phyloP scores from a whole-genome alignment of 2,329 filamentous ascomycete species.

The Fusarium sp. region DNA sequence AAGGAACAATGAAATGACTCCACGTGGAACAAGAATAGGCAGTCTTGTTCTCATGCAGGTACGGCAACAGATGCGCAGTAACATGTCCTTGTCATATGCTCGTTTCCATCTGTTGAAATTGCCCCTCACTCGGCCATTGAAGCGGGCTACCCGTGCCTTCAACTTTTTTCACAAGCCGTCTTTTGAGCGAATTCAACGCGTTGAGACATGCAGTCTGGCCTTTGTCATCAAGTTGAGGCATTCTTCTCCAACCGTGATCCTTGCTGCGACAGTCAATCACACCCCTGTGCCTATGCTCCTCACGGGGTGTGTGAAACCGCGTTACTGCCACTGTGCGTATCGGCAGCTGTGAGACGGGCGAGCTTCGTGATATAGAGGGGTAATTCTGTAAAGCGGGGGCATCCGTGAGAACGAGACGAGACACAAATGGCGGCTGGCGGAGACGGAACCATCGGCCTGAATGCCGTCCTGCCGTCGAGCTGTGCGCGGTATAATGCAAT shows the following conservation, averaged over 20 bases:
- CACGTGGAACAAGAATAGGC: constrained; percentile 36
- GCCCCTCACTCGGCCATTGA: not conserved
- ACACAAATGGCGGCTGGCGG: constrained; percentile 31
- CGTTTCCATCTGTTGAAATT: constrained; percentile 2
- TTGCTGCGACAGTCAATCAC: constrained; percentile 17
- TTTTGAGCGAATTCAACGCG: constrained; percentile 9
- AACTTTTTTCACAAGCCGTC: constrained; percentile 9
- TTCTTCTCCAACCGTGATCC: constrained; percentile 19
- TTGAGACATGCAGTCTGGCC: constrained; percentile 24
- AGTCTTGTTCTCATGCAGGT: constrained; percentile 40
- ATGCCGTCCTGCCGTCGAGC: constrained; percentile 19
- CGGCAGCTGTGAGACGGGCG: constrained; percentile 16
- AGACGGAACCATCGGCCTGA: constrained; percentile 28
- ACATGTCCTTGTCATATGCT: constrained; percentile 14
- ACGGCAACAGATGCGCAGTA: constrained; percentile 26
- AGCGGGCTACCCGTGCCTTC: constrained; percentile 2
- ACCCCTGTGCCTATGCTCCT: constrained; percentile 32
- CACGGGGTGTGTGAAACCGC: constrained; percentile 18
- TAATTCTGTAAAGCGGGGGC: constrained; percentile 37
- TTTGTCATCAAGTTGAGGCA: constrained; percentile 30
- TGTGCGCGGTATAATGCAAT: constrained; percentile 20
- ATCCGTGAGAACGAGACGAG: constrained; percentile 17
- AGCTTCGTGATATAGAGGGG: constrained; percentile 25
- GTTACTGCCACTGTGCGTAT: constrained; percentile 28
- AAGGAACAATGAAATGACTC: constrained; percentile 31